phyloP scores from a whole-genome alignment of 2,329 filamentous ascomycete species.

The Nemania sp. region DNA sequence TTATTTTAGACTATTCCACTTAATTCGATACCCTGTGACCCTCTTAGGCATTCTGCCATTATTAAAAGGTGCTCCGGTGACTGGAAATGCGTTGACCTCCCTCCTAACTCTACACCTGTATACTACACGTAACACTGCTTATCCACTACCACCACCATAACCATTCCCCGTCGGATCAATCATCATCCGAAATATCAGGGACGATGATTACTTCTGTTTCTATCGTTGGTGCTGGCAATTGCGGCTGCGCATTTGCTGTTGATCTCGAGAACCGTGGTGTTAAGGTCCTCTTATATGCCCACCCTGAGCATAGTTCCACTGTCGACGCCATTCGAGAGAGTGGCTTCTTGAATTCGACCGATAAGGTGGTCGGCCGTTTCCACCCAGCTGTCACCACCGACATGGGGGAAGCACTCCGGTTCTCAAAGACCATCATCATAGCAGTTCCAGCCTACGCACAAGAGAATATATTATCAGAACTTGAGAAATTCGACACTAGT shows the following conservation, averaged over 20 bases:
- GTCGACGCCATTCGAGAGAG: conserved; percentile 22
- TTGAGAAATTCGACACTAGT: conserved; percentile 29
- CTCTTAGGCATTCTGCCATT: neutral
- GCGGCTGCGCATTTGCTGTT: conserved; percentile 36
- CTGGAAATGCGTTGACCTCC: neutral
- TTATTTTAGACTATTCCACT: neutral
- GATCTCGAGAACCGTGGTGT: conserved; percentile 38
- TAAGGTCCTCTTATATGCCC: conserved; percentile 36
- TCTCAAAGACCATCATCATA: conserved; percentile 32
- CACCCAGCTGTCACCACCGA: conserved; percentile 28
- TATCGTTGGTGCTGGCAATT: conserved; percentile 32
- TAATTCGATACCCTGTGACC: neutral
- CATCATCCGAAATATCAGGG: neutral
- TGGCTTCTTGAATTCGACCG: conserved; percentile 31
- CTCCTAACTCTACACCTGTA: neutral
- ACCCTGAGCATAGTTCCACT: conserved; percentile 34
- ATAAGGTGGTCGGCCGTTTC: conserved; percentile 31
- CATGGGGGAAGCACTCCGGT: conserved; percentile 33
- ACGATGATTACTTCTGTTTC: conserved; percentile 35
- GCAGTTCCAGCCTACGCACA: conserved; percentile 37
- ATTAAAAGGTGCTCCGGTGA: conserved; percentile 7
- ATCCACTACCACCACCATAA: neutral
- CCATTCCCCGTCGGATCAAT: neutral
- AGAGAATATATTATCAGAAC: conserved; percentile 29
- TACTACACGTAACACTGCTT: neutral